Percentiles rank a stretch among this genome's conserved stretches.
Conservation (phyloP, 2,329 filamentous ascomycete genomes). For the Myriosclerotinia duriaeana region DNA sequence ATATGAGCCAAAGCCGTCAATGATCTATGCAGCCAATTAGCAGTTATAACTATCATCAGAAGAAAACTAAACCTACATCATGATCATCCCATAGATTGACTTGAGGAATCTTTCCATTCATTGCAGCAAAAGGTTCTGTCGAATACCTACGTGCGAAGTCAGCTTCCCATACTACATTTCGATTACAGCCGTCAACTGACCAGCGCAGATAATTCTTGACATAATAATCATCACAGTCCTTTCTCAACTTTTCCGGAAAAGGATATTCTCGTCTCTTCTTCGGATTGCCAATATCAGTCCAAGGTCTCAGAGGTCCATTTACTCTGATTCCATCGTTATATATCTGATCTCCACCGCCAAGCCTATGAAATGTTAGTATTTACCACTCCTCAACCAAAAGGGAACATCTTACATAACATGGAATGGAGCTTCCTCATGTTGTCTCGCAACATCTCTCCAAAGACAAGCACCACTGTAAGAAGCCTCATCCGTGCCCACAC, state of each 20-base stretch:
- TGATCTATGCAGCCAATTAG: constrained; percentile 53
- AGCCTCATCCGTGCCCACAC: constrained; percentile 78
- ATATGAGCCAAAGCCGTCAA: constrained; percentile 92
- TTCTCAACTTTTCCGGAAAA: constrained; percentile 76
- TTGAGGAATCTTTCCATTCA: constrained; percentile 90
- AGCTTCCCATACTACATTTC: constrained; percentile 35
- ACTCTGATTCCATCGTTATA: constrained; percentile 95
- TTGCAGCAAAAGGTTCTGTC: constrained; percentile 78
- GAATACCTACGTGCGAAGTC: constrained; percentile 67
- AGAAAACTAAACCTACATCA: constrained; percentile 51
- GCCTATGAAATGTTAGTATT: constrained; percentile 49
- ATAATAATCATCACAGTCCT: constrained; percentile 86
- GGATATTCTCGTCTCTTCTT: constrained; percentile 75
- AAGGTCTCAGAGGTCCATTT: constrained; percentile 73
- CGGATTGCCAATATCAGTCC: constrained; percentile 82
- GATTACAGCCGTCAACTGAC: constrained; percentile 49
- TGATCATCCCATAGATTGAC: constrained; percentile 99
- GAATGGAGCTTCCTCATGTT: constrained; percentile 76
- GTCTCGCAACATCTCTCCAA: constrained; percentile 90
- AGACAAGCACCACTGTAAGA: constrained; percentile 87
- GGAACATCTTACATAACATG: constrained; percentile 75
- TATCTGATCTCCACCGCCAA: constrained; percentile 92
- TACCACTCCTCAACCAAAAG: constrained; percentile 39
- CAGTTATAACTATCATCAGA: background rate
- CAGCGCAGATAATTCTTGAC: constrained; percentile 82